Evolutionary conservation across 495 filamentous ascomycete species (phyloP).

Genomic region (Jackrogersella minutella): DNA sequence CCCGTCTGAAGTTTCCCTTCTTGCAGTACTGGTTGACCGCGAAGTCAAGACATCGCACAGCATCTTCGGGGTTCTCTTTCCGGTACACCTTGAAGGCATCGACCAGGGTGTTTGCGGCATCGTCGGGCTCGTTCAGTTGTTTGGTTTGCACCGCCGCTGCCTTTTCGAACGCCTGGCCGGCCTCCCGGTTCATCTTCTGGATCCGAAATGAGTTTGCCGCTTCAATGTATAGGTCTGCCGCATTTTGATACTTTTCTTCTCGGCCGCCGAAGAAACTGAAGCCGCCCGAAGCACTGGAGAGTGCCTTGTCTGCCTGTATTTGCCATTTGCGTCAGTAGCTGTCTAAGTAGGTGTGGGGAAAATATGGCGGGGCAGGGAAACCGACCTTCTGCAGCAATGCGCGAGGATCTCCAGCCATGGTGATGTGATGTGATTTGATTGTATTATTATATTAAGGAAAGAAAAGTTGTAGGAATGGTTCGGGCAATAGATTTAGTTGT

Average conservation of each 20-base stretch:
- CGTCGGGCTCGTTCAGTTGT: constrained; percentile 85
- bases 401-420: constrained; percentile 58
- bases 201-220: constrained; percentile 84
- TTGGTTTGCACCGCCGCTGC: constrained; percentile 77
- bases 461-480: constrained; percentile 6
- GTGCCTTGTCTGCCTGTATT: constrained; percentile 79
- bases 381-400: constrained; percentile 56
- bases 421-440: constrained; percentile 37
- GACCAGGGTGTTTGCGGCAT: constrained; percentile 80
- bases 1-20: constrained; percentile 86
- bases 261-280: constrained; percentile 77
- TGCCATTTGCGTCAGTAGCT: constrained; percentile 38
- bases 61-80: constrained; percentile 80
- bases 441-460: constrained; percentile 5
- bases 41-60: constrained; percentile 73
- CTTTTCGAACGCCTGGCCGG: constrained; percentile 79
- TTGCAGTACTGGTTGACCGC: constrained; percentile 81
- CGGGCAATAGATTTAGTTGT: neutral
- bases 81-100: constrained; percentile 68
- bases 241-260: constrained; percentile 84
- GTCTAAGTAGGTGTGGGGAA: constrained; percentile 29
- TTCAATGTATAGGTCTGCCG: constrained; percentile 80
- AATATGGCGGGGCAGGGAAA: constrained; percentile 33
- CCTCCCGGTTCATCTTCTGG: constrained; percentile 78
- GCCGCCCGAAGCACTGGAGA: constrained; percentile 71